phyloP scores from a whole-genome alignment of 805 yeast species.

The Saturnispora ahearnii region DNA sequence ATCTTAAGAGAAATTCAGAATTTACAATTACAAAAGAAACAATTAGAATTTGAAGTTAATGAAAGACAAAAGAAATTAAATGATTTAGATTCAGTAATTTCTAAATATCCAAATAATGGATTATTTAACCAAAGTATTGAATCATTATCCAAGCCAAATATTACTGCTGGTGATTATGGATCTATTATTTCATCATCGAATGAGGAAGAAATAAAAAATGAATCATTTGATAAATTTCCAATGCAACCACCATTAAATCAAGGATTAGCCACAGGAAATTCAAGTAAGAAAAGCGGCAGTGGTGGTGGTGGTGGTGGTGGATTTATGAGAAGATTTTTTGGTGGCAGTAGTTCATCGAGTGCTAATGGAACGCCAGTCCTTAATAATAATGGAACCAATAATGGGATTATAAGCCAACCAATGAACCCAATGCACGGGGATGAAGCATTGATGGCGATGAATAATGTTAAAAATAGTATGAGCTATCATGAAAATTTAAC shows the following conservation, averaged over 20 bases:
- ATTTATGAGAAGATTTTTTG: constrained; percentile 26
- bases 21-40: constrained; percentile 38
- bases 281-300: constrained; percentile 9
- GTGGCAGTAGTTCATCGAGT: constrained; percentile 15
- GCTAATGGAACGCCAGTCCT: constrained; percentile 6
- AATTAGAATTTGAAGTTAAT: constrained; percentile 37
- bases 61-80: constrained; percentile 15
- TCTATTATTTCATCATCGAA: constrained; percentile 9
- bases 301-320: constrained; percentile 14
- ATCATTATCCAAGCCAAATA: neutral
- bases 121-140: constrained; percentile 4
- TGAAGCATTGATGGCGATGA: constrained; percentile 14
- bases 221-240: constrained; percentile 1
- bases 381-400: constrained; percentile 3
- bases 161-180: neutral
- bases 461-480: constrained; percentile 3
- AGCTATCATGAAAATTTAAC: constrained; percentile 1
- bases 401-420: constrained; percentile 24
- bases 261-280: neutral
- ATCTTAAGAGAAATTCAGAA: constrained; percentile 43
- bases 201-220: constrained; percentile 2
- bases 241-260: neutral
- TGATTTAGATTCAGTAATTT: constrained; percentile 12
- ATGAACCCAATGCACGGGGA: constrained; percentile 26
- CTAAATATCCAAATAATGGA: constrained; percentile 3